These are phyloP conservation scores for Puya raimondii DNA, from an alignment of 176 grass and related monocot genomes.

Conservation along the genomic window DNA sequence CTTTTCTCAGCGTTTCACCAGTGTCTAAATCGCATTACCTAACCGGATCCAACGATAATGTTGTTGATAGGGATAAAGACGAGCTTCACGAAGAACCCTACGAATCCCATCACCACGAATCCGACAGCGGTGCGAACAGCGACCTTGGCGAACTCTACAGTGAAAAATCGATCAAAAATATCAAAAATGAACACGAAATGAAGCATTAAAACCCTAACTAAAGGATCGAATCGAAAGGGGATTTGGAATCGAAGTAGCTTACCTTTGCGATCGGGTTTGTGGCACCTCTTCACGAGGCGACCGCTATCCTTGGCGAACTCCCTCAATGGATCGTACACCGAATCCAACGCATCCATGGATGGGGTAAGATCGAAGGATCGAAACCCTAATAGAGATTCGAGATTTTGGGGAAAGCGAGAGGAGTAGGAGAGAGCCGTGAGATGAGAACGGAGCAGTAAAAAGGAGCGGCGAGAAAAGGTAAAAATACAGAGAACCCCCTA, in stretches of 20 bases:
- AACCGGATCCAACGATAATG: slow-evolving; percentile 84
- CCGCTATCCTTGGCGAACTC: slow-evolving; percentile 97
- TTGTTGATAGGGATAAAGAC: slow-evolving; percentile 97
- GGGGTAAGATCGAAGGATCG: neutral
- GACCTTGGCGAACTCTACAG: slow-evolving; percentile 74
- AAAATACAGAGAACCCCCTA: too few relatives aligned
- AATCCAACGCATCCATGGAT: slow-evolving; percentile 87
- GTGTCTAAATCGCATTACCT: neutral
- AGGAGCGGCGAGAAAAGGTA: too few relatives aligned
- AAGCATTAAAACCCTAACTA: neutral
- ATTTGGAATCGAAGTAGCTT: neutral
- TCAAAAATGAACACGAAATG: neutral
- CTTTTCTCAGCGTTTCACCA: neutral
- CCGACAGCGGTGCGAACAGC: slow-evolving; percentile 63
- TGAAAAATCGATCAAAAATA: neutral
- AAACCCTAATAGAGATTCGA: neutral
- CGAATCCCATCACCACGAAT: slow-evolving; percentile 90
- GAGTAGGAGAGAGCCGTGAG: neutral
- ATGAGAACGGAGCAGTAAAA: neutral
- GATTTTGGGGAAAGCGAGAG: neutral
- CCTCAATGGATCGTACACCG: slow-evolving; percentile 73
- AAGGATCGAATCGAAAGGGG: neutral
- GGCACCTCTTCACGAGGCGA: slow-evolving; percentile 95
- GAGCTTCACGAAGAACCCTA: slow-evolving; percentile 91
- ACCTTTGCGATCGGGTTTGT: slow-evolving; percentile 89